Percentiles rank a stretch among this genome's conserved stretches.
These are phyloP conservation scores for Cornus kousa DNA, from an alignment of 148 eudicot genomes.

Conservation along the genomic window DNA sequence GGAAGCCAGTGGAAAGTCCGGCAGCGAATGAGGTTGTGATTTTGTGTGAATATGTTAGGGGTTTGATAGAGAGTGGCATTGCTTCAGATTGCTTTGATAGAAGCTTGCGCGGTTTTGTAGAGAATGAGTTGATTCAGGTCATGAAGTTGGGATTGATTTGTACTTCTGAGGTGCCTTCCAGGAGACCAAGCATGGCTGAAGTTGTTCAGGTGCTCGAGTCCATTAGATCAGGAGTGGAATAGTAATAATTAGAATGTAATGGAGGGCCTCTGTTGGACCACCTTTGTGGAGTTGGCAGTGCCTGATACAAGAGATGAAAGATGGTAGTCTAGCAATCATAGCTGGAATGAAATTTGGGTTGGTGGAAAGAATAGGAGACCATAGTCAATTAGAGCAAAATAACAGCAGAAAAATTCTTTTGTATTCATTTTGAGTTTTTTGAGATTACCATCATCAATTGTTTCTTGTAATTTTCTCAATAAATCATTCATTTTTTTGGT, in stretches of 20 bases:
- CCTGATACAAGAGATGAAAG: conserved; percentile 5
- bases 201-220: conserved; percentile 92
- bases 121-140: conserved; percentile 83
- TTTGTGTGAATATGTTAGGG: conserved; percentile 81
- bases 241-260: not conserved
- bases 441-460: conserved; percentile 25
- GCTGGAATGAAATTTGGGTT: conserved; percentile 8
- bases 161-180: conserved; percentile 66
- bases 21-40: conserved; percentile 61
- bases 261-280: not conserved
- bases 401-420: conserved; percentile 45
- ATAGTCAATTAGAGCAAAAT: conserved; percentile 10
- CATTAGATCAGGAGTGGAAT: conserved; percentile 38
- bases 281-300: conserved; percentile 7
- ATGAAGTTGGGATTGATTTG: conserved; percentile 88
- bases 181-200: conserved; percentile 92
- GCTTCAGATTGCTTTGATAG: conserved; percentile 83
- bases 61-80: conserved; percentile 56
- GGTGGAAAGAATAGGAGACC: conserved; percentile 6
- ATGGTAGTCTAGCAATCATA: conserved; percentile 4
- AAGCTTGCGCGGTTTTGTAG: conserved; percentile 62
- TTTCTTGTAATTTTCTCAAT: conserved; percentile 28
- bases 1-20: conserved; percentile 90
- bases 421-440: conserved; percentile 28
- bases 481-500: conserved; percentile 29